phyloP scores from a whole-genome alignment of 2,329 filamentous ascomycete genomes.

The Trichoderma sp. region DNA sequence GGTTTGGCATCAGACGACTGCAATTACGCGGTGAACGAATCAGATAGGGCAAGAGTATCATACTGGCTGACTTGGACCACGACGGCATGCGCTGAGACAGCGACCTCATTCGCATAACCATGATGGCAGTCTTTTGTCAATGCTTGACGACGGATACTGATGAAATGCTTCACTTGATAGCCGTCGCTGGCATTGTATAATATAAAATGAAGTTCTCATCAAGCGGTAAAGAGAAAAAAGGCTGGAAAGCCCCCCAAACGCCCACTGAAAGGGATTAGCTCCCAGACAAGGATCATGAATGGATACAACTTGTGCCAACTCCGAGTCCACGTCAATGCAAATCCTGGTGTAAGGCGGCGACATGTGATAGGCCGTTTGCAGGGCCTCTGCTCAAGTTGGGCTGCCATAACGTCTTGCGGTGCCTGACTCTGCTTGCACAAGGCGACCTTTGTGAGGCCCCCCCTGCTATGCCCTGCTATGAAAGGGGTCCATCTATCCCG shows the following conservation, averaged over 20 bases:
- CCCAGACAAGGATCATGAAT: not conserved
- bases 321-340: constrained; percentile 14
- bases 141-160: not conserved
- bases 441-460: not conserved
- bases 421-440: constrained; percentile 18
- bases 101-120: constrained; percentile 16
- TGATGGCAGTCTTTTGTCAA: not conserved
- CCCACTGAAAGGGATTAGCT: constrained; percentile 13
- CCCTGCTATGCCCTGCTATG: not conserved
- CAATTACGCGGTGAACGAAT: not conserved
- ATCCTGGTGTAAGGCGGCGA: constrained; percentile 8
- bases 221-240: constrained; percentile 19
- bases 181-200: constrained; percentile 13
- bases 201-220: constrained; percentile 17
- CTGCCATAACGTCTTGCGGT: constrained; percentile 10
- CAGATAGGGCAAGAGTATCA: not conserved
- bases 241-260: not conserved
- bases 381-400: constrained; percentile 11
- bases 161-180: not conserved
- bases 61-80: constrained; percentile 14
- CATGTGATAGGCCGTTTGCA: constrained; percentile 13
- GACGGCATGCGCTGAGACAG: constrained; percentile 14
- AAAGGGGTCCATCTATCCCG: constrained; percentile 15
- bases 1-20: not conserved
- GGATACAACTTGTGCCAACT: constrained; percentile 15